Base-by-base conservation (phyloP, 805 yeast genomes). In the Metschnikowia kunwiensis region DNA sequence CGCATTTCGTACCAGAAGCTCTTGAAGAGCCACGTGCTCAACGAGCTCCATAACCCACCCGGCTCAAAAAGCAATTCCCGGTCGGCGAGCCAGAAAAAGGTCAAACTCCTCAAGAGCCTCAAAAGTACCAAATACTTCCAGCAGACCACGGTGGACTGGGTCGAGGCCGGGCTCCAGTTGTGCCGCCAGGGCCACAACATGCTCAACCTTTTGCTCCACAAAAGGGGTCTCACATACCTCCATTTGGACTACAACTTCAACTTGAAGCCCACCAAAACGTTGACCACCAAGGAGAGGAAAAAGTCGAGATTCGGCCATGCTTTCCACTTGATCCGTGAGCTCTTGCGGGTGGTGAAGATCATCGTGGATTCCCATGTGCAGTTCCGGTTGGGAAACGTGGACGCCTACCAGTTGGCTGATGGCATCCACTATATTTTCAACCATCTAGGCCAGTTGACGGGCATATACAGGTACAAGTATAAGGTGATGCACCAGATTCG, bases 401-500 rank as follows among this genome's bases (percentile, higher is more conserved):
- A 93, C 57, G 86, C 97, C 0, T 93, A 74, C 61, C 97, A 93
- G 58, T 63, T 93, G 28, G 97, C 98, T 0, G 99, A 93, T 63
- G 98, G 96, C 19, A 63, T 93, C 17, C 78, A 93, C 60, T 93
- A 93, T 58, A 81, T 87, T 19, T 65, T 93, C 46, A 91, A 89
- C 55, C 98, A 93, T 62, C 63, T 93, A 44, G 99, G 99, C 23
- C 97, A 89, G 57, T 70, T 93, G 34, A 93, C 97, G 0, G 99
- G 99, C 40, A 85, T 93, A 39, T 93, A 93, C 63, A 76, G 99
- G 36, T 93, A 93, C 72, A 93, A 93, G 66, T 93, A 93, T 63
- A 86, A 86, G 55, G 97, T 91, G 7, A 93, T 93, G 99, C 97
- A 89, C 55, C 99, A 93, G 60, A 89, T 93, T 26, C 75, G 97